phyloP scores from a whole-genome alignment of 2,329 filamentous ascomycete species.

The Diaporthe vexans region DNA sequence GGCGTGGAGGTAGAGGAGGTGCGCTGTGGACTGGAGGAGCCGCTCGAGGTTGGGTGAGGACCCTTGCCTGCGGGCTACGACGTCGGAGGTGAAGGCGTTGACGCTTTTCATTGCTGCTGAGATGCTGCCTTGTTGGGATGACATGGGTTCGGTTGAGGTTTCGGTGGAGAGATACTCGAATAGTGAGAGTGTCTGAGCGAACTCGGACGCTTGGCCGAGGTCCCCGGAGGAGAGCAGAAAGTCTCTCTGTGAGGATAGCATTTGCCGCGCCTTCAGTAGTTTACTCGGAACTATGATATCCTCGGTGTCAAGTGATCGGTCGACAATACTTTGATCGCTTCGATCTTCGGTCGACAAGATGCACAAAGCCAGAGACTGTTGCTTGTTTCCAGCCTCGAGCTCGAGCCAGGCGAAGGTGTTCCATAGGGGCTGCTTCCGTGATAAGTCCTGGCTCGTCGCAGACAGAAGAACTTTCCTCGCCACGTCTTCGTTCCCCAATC shows the following conservation, averaged over 20 bases:
- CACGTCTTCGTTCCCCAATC: slow-evolving; percentile 67
- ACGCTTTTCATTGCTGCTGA: slow-evolving; percentile 61
- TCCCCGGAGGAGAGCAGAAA: slow-evolving; percentile 67
- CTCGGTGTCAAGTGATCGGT: slow-evolving; percentile 37
- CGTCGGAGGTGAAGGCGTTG: slow-evolving; percentile 57
- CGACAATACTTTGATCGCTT: not conserved
- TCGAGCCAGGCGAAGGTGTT: slow-evolving; percentile 77
- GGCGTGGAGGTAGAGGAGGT: slow-evolving; percentile 76
- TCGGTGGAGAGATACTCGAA: slow-evolving; percentile 74
- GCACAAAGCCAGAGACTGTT: slow-evolving; percentile 55
- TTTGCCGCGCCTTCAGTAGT: slow-evolving; percentile 67
- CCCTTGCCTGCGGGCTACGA: slow-evolving; percentile 54
- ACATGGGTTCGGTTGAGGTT: slow-evolving; percentile 59
- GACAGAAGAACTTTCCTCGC: slow-evolving; percentile 77
- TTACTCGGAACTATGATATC: slow-evolving; percentile 45
- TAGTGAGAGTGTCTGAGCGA: slow-evolving; percentile 74
- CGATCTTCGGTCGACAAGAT: slow-evolving; percentile 54
- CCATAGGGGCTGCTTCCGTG: slow-evolving; percentile 65
- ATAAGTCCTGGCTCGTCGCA: slow-evolving; percentile 66
- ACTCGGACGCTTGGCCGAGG: slow-evolving; percentile 63
- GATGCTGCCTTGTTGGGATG: slow-evolving; percentile 68
- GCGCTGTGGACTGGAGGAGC: slow-evolving; percentile 77
- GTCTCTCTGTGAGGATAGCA: slow-evolving; percentile 67
- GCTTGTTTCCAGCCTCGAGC: slow-evolving; percentile 59
- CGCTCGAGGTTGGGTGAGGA: slow-evolving; percentile 66